These are phyloP conservation scores for Candida cerambycidarum DNA, from an alignment of 805 yeast genomes.

Conservation along the genomic window DNA sequence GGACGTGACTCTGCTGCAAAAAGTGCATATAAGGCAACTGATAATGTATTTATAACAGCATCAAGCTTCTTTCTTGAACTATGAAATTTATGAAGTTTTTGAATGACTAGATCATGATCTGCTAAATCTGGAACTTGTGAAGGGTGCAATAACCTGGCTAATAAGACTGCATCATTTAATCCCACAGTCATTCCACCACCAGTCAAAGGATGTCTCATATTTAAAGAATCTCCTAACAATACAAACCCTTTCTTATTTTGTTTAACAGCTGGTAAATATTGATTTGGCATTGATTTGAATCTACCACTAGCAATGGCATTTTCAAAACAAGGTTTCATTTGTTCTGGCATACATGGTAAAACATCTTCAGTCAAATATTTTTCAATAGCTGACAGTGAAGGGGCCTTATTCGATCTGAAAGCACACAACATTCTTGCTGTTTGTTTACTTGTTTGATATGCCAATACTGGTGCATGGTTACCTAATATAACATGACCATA, in stretches of 20 bases:
- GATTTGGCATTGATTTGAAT: conserved; percentile 90
- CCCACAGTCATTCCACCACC: conserved; percentile 99
- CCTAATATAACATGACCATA: conserved; percentile 93
- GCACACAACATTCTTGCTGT: conserved; percentile 92
- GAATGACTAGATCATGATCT: conserved; percentile 57
- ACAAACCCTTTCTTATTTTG: conserved; percentile 71
- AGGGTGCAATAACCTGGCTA: conserved; percentile 63
- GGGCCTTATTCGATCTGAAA: conserved; percentile 69
- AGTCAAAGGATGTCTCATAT: conserved; percentile 97
- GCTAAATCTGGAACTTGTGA: conserved; percentile 51
- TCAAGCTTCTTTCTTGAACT: conserved; percentile 74
- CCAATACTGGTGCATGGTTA: conserved; percentile 79
- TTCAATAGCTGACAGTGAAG: conserved; percentile 62
- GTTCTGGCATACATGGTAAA: conserved; percentile 65
- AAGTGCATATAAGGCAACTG: conserved; percentile 84
- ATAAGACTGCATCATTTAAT: conserved; percentile 73
- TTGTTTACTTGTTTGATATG: conserved; percentile 79
- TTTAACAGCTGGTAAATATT: conserved; percentile 75
- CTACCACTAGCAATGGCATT: conserved; percentile 56
- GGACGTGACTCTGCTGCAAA: conserved; percentile 82
- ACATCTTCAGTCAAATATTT: conserved; percentile 61
- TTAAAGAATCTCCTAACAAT: conserved; percentile 88
- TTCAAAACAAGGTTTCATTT: conserved; percentile 64
- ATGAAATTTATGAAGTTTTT: conserved; percentile 67
- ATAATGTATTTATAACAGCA: conserved; percentile 83